These are phyloP conservation scores for Rubus parviflorus DNA, from an alignment of 306 rosid genomes.

Conservation along the genomic window DNA sequence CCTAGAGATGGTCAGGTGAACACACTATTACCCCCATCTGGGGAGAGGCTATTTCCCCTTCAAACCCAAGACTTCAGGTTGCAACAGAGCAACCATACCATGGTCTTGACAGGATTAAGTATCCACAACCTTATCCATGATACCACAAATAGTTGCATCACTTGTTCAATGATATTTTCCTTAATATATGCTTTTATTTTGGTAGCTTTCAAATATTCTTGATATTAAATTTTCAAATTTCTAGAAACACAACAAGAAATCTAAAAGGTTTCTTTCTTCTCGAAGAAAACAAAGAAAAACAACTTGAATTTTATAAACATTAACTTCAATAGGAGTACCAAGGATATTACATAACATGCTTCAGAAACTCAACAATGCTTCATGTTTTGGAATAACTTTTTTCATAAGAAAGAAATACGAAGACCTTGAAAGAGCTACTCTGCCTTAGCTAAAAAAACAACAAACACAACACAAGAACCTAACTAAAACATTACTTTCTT, in stretches of 20 bases:
- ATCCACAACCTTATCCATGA: not conserved
- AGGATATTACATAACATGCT: not conserved
- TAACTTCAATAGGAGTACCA: not conserved
- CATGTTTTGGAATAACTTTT: not conserved
- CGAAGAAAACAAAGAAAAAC: no score
- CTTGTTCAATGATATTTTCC: not conserved
- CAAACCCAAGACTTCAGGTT: constrained; percentile 2
- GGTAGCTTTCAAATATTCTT: not conserved
- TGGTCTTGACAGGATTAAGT: not conserved
- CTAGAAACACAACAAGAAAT: not conserved
- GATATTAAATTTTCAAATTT: constrained; percentile 4
- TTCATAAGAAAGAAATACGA: no score
- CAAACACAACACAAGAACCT: no score
- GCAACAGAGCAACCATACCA: not conserved
- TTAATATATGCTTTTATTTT: not conserved
- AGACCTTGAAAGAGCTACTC: no score
- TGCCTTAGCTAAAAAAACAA: no score
- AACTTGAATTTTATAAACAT: no score
- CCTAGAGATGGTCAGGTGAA: not conserved
- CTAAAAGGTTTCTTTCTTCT: not conserved
- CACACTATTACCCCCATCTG: not conserved
- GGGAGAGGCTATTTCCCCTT: not conserved
- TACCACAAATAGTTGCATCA: not conserved
- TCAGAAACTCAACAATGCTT: constrained; percentile 6
- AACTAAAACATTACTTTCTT: not conserved